These are phyloP conservation scores for Lactarius sp. DNA, from an alignment of 768 basidiomycete genomes.

Conservation along the genomic window DNA sequence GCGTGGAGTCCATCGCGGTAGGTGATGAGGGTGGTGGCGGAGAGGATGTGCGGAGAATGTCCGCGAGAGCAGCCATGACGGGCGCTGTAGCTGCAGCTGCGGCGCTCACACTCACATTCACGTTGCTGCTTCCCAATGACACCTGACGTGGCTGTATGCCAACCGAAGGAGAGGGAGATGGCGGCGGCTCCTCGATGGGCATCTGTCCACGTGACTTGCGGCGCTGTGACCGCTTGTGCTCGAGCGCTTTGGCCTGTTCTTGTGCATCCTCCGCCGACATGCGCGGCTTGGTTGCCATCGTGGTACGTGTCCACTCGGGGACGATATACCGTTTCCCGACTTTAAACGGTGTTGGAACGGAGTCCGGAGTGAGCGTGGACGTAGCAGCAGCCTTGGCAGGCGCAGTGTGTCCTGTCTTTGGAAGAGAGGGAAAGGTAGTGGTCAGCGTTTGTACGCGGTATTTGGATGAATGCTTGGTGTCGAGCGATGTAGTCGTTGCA, in stretches of 20 bases:
- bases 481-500: neutral
- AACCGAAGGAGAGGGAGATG: neutral
- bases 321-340: constrained; percentile 46
- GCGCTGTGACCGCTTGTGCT: constrained; percentile 12
- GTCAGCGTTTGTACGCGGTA: constrained; percentile 16
- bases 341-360: constrained; percentile 23
- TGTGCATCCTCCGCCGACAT: constrained; percentile 41
- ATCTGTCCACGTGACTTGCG: constrained; percentile 7
- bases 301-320: constrained; percentile 68
- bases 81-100: neutral
- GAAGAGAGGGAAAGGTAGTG: constrained; percentile 14
- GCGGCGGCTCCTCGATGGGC: neutral
- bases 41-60: constrained; percentile 15
- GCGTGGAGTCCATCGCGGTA: neutral
- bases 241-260: constrained; percentile 11
- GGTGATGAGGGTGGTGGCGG: constrained; percentile 7
- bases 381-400: neutral
- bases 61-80: constrained; percentile 10
- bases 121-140: neutral
- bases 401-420: neutral
- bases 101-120: neutral
- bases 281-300: constrained; percentile 61
- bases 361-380: neutral
- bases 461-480: constrained; percentile 12
- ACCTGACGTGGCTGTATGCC: constrained; percentile 1